Evolutionary conservation across 768 basidiomycete genomes (phyloP), one percentile per base, ranked within the genome.

Genomic region (Hortiboletus campestris): DNA sequence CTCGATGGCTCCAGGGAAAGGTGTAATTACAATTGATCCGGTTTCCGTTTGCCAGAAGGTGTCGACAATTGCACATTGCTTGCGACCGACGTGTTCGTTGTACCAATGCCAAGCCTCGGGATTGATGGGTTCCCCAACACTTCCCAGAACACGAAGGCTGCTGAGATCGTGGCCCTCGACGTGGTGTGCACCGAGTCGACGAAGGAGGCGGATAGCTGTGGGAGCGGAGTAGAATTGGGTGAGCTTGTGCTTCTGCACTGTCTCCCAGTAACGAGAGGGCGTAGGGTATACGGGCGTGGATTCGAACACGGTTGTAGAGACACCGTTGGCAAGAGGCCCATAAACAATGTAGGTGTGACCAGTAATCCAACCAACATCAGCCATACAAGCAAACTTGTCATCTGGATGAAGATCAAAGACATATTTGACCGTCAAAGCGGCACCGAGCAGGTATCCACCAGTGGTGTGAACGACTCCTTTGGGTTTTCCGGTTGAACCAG

Each of bases 101-200:
- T 95, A 97, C 96, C 96, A 98, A 65, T 95, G 84, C 96, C 97
- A 98, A 12, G 96, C 96, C 72, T 98, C 96, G 28, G 95, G 94
- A 74, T 98, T 98, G 78, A 99, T 98, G 1, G 97, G 97, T 75
- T 99, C 97, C 52, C 96, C 97, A 43, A 98, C 97, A 56, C 81
- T 87, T 22, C 97, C 96, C 38, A 99, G 77, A 8, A 97, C 88
- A 55, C 97, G 85, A 55, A 99, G 73, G 16, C 81, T 82, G 65
- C 80, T 84, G 46, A 99, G 80, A 69, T 97, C 93, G 73, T 93
- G 80, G 11, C 81, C 76, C 67, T 91, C 80, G 53, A 93, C 91
- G 68, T 95, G 91, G 44, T 94, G 85, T 53, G 85, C 82, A 46
- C 96, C 96, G 36, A 96, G 83, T 36, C 88, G 78, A 59, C 89